Base-by-base conservation (phyloP, 2,329 filamentous ascomycete species). In the Dothistroma pini region DNA sequence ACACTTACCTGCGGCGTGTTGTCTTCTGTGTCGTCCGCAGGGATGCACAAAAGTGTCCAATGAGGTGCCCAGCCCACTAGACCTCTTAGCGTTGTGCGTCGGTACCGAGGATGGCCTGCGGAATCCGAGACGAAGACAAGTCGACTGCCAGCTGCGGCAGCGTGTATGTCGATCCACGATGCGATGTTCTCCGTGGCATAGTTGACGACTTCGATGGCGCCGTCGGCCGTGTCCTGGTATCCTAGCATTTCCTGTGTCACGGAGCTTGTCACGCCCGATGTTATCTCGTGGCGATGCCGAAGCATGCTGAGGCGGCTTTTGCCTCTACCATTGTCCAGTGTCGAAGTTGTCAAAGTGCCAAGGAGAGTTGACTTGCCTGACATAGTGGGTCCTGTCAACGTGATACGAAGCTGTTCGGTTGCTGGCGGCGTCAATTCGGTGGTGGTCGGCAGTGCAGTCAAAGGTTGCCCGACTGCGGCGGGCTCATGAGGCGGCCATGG, bases 41-140 rank as follows among this genome's bases (percentile, higher is more conserved):
- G 87, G 63, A 97, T 86, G 68, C 96, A 97, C 1, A 97, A 81
- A 22, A 96, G 75, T 1, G 90, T 92, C 88, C 95, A 99, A 73
- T 97, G 92, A 9, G 95, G 95, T 41, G 90, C 90, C 93, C 95
- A 97, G 51, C 93, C 95, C 65, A 99, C 84, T n/a, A 99, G 80
- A 0, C 93, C 92, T 62, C 93, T 86, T 57, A 97, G 81, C 2
- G 91, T 93, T 6, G 93, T 97, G 59, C 95, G 87, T 53, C 92
- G 85, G 75, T 95, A 99, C 50, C 92, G 86, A 41, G 93, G 89
- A 66, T 96, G 90, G 0, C 95, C 95, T 16, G 93, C 93, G 51
- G 93, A 96, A 75, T 99, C 95, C 0, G 92, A 91, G 7, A 97
- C 80, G 67, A 97, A 93, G 5, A 95, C 91, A 3, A 99, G 77